Conservation (phyloP, 2,329 filamentous ascomycete species). For the Drechmeria coniospora region DNA sequence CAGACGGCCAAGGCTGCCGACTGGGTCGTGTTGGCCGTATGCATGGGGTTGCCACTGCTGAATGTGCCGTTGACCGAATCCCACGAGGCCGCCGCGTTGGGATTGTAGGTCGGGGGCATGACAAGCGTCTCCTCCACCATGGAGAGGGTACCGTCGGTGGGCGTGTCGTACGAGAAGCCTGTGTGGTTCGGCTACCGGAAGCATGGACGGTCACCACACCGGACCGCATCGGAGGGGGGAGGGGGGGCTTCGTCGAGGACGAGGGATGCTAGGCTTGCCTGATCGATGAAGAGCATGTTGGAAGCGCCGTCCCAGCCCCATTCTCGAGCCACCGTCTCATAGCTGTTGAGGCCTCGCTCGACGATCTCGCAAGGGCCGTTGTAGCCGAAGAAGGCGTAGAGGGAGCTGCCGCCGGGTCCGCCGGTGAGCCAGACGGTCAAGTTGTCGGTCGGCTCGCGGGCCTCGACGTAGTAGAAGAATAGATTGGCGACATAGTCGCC, state of each 20-base stretch:
- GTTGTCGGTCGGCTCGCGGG: slow-evolving; percentile 24
- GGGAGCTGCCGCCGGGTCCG: slow-evolving; percentile 48
- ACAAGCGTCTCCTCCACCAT: slow-evolving; percentile 23
- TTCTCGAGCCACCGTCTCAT: slow-evolving; percentile 39
- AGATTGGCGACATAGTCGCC: slow-evolving; percentile 35
- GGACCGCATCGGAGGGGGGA: too few relatives aligned
- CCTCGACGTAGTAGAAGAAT: slow-evolving; percentile 36
- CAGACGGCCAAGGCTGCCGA: slow-evolving; percentile 44
- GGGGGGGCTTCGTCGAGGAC: not conserved
- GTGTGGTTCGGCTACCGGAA: slow-evolving; percentile 53
- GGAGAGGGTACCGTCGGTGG: slow-evolving; percentile 44
- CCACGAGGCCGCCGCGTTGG: slow-evolving; percentile 11
- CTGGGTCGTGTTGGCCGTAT: slow-evolving; percentile 39
- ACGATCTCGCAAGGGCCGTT: slow-evolving; percentile 38
- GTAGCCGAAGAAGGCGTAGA: slow-evolving; percentile 48
- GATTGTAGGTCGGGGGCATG: slow-evolving; percentile 9
- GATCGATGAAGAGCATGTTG: slow-evolving; percentile 42
- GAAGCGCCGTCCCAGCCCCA: slow-evolving; percentile 50
- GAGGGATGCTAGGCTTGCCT: slow-evolving; percentile 18
- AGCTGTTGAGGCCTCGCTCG: slow-evolving; percentile 28
- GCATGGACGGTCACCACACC: too few relatives aligned
- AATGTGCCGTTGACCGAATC: slow-evolving; percentile 49
- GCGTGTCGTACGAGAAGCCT: slow-evolving; percentile 50
- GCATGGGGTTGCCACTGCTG: slow-evolving; percentile 30
- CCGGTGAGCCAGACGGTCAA: slow-evolving; percentile 52